Conservation (phyloP, 192 early-diverging fungal species). For the Dissophora ornata region DNA sequence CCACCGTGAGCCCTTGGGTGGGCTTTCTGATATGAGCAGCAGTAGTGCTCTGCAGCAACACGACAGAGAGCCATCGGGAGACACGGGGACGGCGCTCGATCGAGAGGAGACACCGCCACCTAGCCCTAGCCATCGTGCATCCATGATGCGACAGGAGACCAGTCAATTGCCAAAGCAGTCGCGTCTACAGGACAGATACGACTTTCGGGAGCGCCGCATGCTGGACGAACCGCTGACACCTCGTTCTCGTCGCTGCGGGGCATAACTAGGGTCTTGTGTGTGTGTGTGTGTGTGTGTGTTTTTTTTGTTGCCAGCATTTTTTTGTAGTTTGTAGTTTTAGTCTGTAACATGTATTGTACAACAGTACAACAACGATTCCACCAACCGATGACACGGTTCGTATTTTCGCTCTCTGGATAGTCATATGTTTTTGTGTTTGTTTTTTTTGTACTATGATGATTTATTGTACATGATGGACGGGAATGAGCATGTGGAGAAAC, state of each 20-base stretch:
- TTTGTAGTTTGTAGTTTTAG: too few relatives aligned
- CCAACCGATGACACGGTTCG: too few relatives aligned
- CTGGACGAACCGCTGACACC: constrained; percentile 20
- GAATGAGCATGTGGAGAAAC: neutral
- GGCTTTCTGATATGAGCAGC: neutral
- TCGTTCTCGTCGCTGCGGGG: constrained; percentile 25
- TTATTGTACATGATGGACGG: too few relatives aligned
- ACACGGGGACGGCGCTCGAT: neutral
- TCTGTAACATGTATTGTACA: too few relatives aligned
- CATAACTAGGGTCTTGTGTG: constrained; percentile 14
- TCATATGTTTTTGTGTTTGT: too few relatives aligned
- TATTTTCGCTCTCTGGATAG: too few relatives aligned
- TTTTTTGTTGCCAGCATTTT: neutral
- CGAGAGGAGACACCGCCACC: constrained; percentile 4
- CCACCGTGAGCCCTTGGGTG: constrained; percentile 11
- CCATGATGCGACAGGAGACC: neutral
- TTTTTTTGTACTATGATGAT: too few relatives aligned
- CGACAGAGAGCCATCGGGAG: neutral
- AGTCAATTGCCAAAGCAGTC: constrained; percentile 2
- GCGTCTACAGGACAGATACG: constrained; percentile 28
- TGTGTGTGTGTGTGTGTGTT: neutral
- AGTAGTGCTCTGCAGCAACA: constrained; percentile 1
- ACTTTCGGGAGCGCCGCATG: constrained; percentile 41
- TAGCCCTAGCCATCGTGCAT: constrained; percentile 14
- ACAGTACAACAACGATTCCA: too few relatives aligned